Evolutionary conservation across 1,139 yeast species (phyloP).

Genomic region (Pichia sp.): DNA sequence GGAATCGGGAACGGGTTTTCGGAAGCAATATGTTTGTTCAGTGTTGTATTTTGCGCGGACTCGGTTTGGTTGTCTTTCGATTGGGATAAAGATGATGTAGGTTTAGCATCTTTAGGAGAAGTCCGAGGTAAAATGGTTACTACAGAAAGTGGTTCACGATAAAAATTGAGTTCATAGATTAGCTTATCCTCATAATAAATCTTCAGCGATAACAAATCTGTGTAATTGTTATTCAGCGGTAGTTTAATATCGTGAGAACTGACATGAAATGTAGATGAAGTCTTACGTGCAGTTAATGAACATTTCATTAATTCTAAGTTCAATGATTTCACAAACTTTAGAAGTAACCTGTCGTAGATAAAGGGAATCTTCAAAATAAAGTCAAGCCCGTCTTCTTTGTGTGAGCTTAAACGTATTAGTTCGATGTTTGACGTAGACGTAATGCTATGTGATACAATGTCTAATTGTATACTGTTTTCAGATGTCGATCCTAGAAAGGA

Average conservation of each 20-base stretch:
- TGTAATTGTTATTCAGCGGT: conserved; percentile 7
- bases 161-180: conserved; percentile 1
- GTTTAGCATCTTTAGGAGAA: background rate
- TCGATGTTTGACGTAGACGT: background rate
- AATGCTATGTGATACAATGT: background rate
- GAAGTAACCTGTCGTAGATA: conserved; percentile 7
- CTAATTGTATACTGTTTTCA: conserved; percentile 4
- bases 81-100: background rate
- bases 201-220: background rate
- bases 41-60: background rate
- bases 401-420: background rate
- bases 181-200: background rate
- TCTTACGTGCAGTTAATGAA: conserved; percentile 1
- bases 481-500: conserved; percentile 9
- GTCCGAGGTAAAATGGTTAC: background rate
- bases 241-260: conserved; percentile 6
- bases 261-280: conserved; percentile 1
- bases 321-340: background rate
- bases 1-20: conserved; percentile 31
- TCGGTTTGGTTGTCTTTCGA: background rate
- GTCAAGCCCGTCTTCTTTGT: background rate
- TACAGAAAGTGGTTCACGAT: conserved; percentile 7
- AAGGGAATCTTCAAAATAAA: conserved; percentile 4
- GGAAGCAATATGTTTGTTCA: background rate
- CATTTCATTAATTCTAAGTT: conserved; percentile 1